A percentile compares a stretch with the other conserved stretches of the same genome.
Conservation (phyloP, 805 yeast genomes). For the Zygosaccharomyces gambellarensis region DNA sequence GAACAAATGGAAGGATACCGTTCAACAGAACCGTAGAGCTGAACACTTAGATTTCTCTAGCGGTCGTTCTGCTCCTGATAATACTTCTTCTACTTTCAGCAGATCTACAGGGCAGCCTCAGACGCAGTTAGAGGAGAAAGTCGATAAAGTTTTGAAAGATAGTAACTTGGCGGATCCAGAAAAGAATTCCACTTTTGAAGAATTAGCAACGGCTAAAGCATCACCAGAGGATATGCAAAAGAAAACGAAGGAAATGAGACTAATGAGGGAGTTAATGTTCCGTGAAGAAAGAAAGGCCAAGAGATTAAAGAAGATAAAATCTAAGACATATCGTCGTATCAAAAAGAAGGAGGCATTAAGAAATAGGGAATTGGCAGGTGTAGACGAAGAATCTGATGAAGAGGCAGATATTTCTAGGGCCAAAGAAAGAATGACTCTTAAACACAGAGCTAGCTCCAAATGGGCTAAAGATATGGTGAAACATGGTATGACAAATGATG, state of each 20-base stretch:
- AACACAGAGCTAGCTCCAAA: conserved; percentile 79
- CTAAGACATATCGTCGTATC: conserved; percentile 81
- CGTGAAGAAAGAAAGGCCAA: conserved; percentile 89
- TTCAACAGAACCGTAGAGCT: conserved; percentile 72
- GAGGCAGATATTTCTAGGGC: conserved; percentile 77
- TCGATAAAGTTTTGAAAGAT: conserved; percentile 53
- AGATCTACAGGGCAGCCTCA: conserved; percentile 41
- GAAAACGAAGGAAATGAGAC: conserved; percentile 74
- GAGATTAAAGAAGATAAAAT: conserved; percentile 89
- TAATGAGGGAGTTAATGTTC: conserved; percentile 95
- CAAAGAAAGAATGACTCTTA: conserved; percentile 84
- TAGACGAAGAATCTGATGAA: conserved; percentile 46
- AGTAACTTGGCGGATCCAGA: conserved; percentile 69
- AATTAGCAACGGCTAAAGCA: conserved; percentile 74
- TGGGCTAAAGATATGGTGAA: conserved; percentile 91
- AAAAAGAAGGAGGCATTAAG: conserved; percentile 77
- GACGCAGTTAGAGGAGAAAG: conserved; percentile 62
- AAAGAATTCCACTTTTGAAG: conserved; percentile 80
- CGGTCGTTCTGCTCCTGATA: conserved; percentile 37
- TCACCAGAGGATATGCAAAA: conserved; percentile 72
- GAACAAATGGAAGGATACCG: conserved; percentile 81
- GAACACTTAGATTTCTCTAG: conserved; percentile 80
- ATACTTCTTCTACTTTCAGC: conserved; percentile 52
- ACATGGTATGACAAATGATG: conserved; percentile 86
- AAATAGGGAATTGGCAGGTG: conserved; percentile 56